phyloP scores from a whole-genome alignment of 2,329 filamentous ascomycete species.

The Calonectria pseudoturangicola region DNA sequence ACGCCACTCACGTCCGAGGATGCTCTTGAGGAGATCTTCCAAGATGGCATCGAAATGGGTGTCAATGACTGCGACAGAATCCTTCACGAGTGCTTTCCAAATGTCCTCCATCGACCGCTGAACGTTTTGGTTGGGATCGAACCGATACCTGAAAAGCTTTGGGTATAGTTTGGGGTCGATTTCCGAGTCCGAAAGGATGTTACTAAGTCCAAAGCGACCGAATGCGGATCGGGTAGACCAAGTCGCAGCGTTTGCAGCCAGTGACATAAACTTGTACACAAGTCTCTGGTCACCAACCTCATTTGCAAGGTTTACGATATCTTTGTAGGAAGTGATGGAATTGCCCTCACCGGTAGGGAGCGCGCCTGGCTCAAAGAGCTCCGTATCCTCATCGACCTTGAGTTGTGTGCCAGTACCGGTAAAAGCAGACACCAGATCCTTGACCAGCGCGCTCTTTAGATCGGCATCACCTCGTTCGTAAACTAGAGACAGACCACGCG shows the following conservation, averaged over 20 bases:
- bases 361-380: conserved; percentile 93
- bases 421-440: conserved; percentile 91
- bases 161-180: conserved; percentile 96
- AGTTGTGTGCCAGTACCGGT: conserved; percentile 84
- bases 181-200: conserved; percentile 89
- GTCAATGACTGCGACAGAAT: conserved; percentile 85
- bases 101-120: conserved; percentile 98
- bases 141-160: conserved; percentile 94
- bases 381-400: conserved; percentile 92
- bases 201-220: conserved; percentile 93
- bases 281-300: conserved; percentile 96
- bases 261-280: conserved; percentile 99
- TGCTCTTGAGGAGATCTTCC: conserved; percentile 88
- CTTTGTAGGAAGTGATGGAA: conserved; percentile 96
- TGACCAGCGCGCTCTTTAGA: conserved; percentile 88
- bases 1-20: conserved; percentile 94
- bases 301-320: conserved; percentile 95
- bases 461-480: conserved; percentile 92
- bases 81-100: conserved; percentile 96
- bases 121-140: conserved; percentile 95
- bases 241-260: conserved; percentile 95
- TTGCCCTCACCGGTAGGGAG: conserved; percentile 92
- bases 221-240: conserved; percentile 99
- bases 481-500: conserved; percentile 90
- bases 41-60: conserved; percentile 92